Conservation (phyloP, 2,329 filamentous ascomycete species). For the Fusarium setosum region DNA sequence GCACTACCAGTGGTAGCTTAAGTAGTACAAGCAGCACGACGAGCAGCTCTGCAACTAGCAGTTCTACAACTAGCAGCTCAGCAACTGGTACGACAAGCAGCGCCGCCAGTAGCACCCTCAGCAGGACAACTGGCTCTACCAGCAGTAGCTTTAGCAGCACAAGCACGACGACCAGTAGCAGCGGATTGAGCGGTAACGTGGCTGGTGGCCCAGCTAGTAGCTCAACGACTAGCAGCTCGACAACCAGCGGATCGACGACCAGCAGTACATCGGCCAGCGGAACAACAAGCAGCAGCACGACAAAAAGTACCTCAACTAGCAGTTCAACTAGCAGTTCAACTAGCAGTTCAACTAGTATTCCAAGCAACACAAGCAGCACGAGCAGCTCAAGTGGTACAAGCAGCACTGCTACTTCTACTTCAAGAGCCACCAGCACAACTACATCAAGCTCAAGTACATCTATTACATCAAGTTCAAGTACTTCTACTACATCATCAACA, state of each 20-base stretch:
- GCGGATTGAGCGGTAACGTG: neutral
- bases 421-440: fast-evolving
- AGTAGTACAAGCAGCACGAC: no score
- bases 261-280: neutral
- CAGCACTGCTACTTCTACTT: neutral
- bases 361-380: neutral
- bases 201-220: neutral
- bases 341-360: neutral
- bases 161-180: no score
- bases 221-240: no score
- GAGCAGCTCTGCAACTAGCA: neutral
- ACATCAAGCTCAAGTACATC: neutral
- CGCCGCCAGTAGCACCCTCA: no score
- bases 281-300: no score
- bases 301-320: neutral
- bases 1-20: no score
- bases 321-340: neutral
- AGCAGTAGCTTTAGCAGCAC: no score
- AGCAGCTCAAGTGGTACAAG: neutral
- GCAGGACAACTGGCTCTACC: no score
- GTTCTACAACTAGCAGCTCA: neutral
- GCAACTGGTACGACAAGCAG: no score
- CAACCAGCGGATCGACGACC: fast-evolving
- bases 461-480: neutral
- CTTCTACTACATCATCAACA: neutral